phyloP scores from a whole-genome alignment of 2,329 filamentous ascomycete genomes.

The Nothophoma quercina region DNA sequence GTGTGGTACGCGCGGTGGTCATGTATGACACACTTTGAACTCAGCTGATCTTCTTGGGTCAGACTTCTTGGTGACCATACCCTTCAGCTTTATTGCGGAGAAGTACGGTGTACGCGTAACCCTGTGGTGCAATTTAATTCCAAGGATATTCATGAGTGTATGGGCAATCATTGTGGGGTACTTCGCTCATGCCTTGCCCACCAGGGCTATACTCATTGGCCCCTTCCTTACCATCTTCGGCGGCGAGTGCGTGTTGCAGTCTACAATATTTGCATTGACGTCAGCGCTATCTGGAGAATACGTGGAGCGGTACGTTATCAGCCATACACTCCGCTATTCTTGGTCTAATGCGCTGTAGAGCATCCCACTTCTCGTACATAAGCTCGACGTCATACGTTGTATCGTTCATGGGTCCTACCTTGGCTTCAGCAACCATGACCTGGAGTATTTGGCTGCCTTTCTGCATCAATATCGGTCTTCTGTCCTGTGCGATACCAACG shows the following conservation, averaged over 20 bases:
- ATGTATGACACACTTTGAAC: not conserved
- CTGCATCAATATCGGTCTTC: conserved; percentile 41
- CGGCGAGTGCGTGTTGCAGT: conserved; percentile 48
- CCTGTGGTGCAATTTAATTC: conserved; percentile 44
- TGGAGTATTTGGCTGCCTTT: conserved; percentile 48
- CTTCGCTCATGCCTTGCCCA: conserved; percentile 34
- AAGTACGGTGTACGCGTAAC: conserved; percentile 38
- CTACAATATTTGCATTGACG: conserved; percentile 45
- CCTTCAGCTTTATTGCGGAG: conserved; percentile 46
- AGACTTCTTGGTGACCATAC: conserved; percentile 48
- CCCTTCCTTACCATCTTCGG: conserved; percentile 45
- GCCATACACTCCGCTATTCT: too few species aligned
- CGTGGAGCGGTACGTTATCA: conserved; percentile 36
- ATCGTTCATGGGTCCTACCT: conserved; percentile 44
- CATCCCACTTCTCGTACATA: conserved; percentile 48
- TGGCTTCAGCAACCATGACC: conserved; percentile 47
- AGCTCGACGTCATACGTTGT: conserved; percentile 46
- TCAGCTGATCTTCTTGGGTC: conserved; percentile 18
- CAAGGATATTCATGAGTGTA: conserved; percentile 36
- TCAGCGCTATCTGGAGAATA: conserved; percentile 43
- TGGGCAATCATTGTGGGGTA: conserved; percentile 46
- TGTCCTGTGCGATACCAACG: conserved; percentile 37
- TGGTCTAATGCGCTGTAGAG: conserved; percentile 25
- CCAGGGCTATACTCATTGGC: conserved; percentile 40
- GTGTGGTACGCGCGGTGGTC: conserved; percentile 37